Conservation (phyloP, 169 alveolate genomes). For the Plasmodium billcollinsi region DNA sequence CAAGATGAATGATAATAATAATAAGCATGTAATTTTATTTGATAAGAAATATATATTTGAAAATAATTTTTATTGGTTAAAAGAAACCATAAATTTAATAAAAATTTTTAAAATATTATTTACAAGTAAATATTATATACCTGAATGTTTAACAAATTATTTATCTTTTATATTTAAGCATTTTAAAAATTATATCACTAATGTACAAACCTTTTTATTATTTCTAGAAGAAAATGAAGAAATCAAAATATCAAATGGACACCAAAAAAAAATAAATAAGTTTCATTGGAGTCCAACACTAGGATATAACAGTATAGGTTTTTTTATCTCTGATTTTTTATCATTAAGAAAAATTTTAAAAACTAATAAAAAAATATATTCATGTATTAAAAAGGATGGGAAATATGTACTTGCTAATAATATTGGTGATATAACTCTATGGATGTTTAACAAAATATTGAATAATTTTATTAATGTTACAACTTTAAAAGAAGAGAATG, state of each 20-base stretch:
- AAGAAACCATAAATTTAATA: conserved; percentile 70
- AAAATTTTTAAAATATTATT: conserved; percentile 69
- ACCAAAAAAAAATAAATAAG: background rate
- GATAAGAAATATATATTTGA: conserved; percentile 76
- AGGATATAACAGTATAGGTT: conserved; percentile 70
- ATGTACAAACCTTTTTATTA: conserved; percentile 48
- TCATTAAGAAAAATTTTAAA: conserved; percentile 46
- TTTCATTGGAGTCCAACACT: conserved; percentile 71
- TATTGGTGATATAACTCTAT: conserved; percentile 37
- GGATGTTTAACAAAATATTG: conserved; percentile 63
- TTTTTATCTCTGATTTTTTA: conserved; percentile 63
- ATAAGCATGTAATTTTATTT: conserved; percentile 52
- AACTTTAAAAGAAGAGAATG: background rate
- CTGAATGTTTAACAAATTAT: conserved; percentile 42
- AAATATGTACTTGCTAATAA: conserved; percentile 5
- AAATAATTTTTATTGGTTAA: conserved; percentile 70
- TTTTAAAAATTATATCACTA: conserved; percentile 55
- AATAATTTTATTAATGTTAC: background rate
- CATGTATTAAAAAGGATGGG: conserved; percentile 10
- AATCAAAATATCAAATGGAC: background rate
- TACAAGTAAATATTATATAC: conserved; percentile 67
- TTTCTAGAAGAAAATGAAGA: conserved; percentile 36
- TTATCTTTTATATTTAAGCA: conserved; percentile 69
- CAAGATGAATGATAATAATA: conserved; percentile 57
- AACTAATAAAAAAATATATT: conserved; percentile 24